These are phyloP conservation scores for Hypoxylon cercidicola DNA, from an alignment of 495 filamentous ascomycete species.

Conservation along the genomic window DNA sequence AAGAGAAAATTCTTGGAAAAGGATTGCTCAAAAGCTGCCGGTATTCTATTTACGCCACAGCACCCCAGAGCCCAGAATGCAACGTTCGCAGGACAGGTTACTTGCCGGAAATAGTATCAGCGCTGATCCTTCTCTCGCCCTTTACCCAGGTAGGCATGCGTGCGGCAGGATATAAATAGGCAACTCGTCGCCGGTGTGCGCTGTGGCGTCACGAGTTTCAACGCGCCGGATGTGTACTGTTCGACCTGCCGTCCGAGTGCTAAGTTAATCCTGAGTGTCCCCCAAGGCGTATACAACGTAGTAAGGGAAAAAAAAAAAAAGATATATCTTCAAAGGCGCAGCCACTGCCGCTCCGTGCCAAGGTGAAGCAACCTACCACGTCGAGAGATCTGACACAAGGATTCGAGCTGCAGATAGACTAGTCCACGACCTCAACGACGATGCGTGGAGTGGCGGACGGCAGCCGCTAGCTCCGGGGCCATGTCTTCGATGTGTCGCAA, in stretches of 20 bases:
- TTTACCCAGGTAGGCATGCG: slow-evolving; percentile 35
- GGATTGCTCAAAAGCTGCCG: slow-evolving; percentile 25
- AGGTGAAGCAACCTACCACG: slow-evolving; percentile 39
- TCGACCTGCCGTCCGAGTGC: slow-evolving; percentile 37
- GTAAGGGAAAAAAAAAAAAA: slow-evolving; percentile 37
- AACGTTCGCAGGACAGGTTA: slow-evolving; percentile 10
- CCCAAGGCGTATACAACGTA: slow-evolving; percentile 27
- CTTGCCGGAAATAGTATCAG: slow-evolving; percentile 37
- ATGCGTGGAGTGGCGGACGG: slow-evolving; percentile 29
- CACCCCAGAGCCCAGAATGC: slow-evolving; percentile 24
- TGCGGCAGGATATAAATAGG: slow-evolving; percentile 41
- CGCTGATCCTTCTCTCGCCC: slow-evolving; percentile 34
- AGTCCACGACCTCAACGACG: slow-evolving; percentile 14
- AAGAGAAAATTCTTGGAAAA: slow-evolving; percentile 18
- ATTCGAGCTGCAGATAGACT: slow-evolving; percentile 30
- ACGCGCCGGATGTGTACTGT: slow-evolving; percentile 23
- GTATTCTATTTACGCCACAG: slow-evolving; percentile 29
- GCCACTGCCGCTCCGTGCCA: slow-evolving; percentile 26
- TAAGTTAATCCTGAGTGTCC: not conserved
- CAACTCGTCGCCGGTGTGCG: slow-evolving; percentile 27
- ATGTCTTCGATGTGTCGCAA: slow-evolving; percentile 28
- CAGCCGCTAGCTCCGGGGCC: slow-evolving; percentile 28
- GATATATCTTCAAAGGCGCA: slow-evolving; percentile 17
- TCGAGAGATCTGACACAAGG: slow-evolving; percentile 44
- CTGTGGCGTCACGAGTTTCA: slow-evolving; percentile 39